phyloP scores from a whole-genome alignment of 164 flowering plant genomes.

The Berberis vulgaris region DNA sequence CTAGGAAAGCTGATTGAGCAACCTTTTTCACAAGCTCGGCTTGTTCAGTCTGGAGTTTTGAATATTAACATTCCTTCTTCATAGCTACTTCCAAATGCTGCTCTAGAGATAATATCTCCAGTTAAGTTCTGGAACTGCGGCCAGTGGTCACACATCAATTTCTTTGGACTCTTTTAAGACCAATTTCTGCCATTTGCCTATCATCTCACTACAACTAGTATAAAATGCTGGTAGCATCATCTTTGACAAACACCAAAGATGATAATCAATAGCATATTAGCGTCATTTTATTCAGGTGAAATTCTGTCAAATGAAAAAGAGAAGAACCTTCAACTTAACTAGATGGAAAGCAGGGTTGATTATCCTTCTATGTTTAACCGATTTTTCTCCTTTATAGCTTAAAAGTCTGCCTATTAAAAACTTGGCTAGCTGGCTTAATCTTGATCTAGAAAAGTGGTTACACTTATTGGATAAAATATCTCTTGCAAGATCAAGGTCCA shows the following conservation, averaged over 20 bases:
- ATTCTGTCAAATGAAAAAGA: not conserved
- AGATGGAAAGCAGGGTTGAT: conserved; percentile 22
- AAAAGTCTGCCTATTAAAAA: conserved; percentile 12
- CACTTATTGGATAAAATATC: conserved; percentile 14
- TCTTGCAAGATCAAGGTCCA: conserved; percentile 18
- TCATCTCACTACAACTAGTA: conserved; percentile 4
- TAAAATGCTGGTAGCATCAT: conserved; percentile 9
- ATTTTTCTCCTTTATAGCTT: conserved; percentile 16
- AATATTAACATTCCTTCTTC: conserved; percentile 4
- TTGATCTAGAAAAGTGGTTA: conserved; percentile 9
- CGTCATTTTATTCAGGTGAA: not conserved
- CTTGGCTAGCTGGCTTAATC: not conserved
- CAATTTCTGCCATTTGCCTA: conserved; percentile 7
- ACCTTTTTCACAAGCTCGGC: conserved; percentile 8
- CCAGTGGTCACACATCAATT: conserved; percentile 9
- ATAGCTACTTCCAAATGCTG: conserved; percentile 9
- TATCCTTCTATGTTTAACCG: conserved; percentile 22
- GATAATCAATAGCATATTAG: not conserved
- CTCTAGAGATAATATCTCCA: conserved; percentile 12
- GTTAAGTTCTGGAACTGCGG: conserved; percentile 4
- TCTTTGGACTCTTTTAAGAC: conserved; percentile 4
- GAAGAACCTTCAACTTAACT: conserved; percentile 23
- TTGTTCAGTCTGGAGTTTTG: conserved; percentile 17
- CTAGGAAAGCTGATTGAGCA: conserved; percentile 20
- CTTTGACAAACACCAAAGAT: conserved; percentile 3